Evolutionary conservation across 1,284 basidiomycete genomes (phyloP).

Genomic region (Kwoniella shivajii): DNA sequence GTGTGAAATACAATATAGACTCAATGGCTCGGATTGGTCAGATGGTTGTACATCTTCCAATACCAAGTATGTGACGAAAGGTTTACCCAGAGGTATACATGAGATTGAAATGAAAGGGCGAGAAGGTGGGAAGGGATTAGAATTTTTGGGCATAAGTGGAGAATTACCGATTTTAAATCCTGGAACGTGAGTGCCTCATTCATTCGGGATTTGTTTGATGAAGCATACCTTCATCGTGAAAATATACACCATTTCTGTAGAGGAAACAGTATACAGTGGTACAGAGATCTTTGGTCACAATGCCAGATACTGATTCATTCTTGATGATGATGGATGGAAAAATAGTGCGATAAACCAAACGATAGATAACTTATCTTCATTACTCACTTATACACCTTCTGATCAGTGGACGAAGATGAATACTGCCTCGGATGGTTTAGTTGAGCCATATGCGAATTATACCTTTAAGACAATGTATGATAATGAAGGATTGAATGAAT

Average conservation of each 20-base stretch:
- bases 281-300: no score
- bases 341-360: constrained; percentile 22
- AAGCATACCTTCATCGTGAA: no score
- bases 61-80: constrained; percentile 3
- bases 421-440: background rate
- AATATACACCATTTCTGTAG: no score
- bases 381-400: constrained; percentile 22
- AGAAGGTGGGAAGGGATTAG: constrained; percentile 6
- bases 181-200: constrained; percentile 16
- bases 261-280: no score
- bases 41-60: constrained; percentile 15
- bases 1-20: constrained; percentile 19
- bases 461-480: constrained; percentile 9
- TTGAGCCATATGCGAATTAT: constrained; percentile 4
- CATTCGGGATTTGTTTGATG: no score
- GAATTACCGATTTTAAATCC: constrained; percentile 1
- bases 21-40: constrained; percentile 26
- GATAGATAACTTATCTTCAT: constrained; percentile 25
- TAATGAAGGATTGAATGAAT: constrained; percentile 3
- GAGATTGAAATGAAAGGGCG: constrained; percentile 19
- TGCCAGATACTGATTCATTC: background rate
- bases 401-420: constrained; percentile 25
- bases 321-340: background rate
- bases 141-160: constrained; percentile 35
- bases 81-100: constrained; percentile 30